Evolutionary conservation across 2,329 filamentous ascomycete genomes (phyloP), one percentile per base, ranked within the genome.

Genomic region (Reticulascus tulasneorum): DNA sequence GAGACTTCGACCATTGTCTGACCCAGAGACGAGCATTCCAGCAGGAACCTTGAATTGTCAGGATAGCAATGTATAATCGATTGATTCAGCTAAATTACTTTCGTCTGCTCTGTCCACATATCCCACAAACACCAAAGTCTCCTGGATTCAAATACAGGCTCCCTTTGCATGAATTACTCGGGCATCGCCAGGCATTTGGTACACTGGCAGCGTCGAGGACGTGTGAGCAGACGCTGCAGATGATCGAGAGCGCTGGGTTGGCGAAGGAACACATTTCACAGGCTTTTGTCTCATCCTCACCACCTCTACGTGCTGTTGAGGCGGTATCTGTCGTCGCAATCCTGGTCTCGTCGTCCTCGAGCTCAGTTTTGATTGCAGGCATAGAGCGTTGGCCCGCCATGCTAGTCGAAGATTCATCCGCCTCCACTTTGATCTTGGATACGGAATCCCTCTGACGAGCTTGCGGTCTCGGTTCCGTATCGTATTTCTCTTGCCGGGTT

Each of bases 221-320:
- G 46, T 91, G 78, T 17, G 79, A 73, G 56, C 87, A 93, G 35
- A 82, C 71, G 7, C 59, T 60, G 55, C 87, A 93, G 5, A 76
- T 84, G 3, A 78, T 58, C 7, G 75, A 64, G 8, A 53, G 50
- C 1, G 52, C 30, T 6, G 70, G 62, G 52, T 88, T 90, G 33
- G 64, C 62, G 33, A 84, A 75, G 0, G 85, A 88, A 58, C 87
- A 94, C 36, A 84, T 65, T 1, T 71, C 63, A 51, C 85, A 85
- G 18, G 19, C 25, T 12, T 38, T 25, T 20, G 27, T 15, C n/a
- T n/a, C n/a, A n/a, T n/a, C n/a, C n/a, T n/a, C n/a, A n/a, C n/a
- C n/a, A n/a, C 12, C 17, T 19, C 16, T 20, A 11, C 15, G 10
- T 24, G 17, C 23, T 8, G 35, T 16, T 17, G 42, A 10, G 33